Evolutionary conservation across 106 monocot species (phyloP), one percentile per base, ranked within the genome.

Genomic region (Iris macrosiphon): DNA sequence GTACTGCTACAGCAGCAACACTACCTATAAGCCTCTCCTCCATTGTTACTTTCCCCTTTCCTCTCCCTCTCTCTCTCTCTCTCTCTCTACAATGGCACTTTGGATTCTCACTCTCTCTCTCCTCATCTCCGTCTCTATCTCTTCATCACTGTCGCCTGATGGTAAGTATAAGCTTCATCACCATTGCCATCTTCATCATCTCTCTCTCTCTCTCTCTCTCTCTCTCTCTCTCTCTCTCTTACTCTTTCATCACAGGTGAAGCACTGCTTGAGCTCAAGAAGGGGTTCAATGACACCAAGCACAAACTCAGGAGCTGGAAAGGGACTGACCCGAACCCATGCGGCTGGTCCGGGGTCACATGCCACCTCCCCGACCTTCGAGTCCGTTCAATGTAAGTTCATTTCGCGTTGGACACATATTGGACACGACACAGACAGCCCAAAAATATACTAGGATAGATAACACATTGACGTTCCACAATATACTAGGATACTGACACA

Each of bases 311-410:
- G 21, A 75, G 71, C 72, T 96, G 95, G 95, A 73, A 45, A 44
- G 60, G 20, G 24, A 45, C 34, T 19, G 85, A 86, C 45, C 66
- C 71, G 11, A 74, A 77, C 71, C 95, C 89, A 31, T 96, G 95
- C 57, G 76, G 71, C 61, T 96, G 95, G 95, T 41, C 67, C 15
- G 95, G 85, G 60, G 50, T 96, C 55, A 67, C 79, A 38, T 96
- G 95, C 79, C 86, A 86, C 37, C 51, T 72, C 54, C 79, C 76
- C 33, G 78, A 89, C 39, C 77, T 82, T 14, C 74, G 78, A 40
- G 85, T 96, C 52, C 76, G 79, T 22, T 92, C 92, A 63, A 92
- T 92, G 92, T 92, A 16, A 20, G 61, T 50, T 2, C 0, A 26
- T 4, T 43, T 11, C n/a, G n/a, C n/a, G n/a, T n/a, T n/a, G n/a